A percentile compares a stretch with the other conserved stretches of the same genome.
Conservation (phyloP, 192 early-diverging fungal species). For the Umbelopsis sp. region DNA sequence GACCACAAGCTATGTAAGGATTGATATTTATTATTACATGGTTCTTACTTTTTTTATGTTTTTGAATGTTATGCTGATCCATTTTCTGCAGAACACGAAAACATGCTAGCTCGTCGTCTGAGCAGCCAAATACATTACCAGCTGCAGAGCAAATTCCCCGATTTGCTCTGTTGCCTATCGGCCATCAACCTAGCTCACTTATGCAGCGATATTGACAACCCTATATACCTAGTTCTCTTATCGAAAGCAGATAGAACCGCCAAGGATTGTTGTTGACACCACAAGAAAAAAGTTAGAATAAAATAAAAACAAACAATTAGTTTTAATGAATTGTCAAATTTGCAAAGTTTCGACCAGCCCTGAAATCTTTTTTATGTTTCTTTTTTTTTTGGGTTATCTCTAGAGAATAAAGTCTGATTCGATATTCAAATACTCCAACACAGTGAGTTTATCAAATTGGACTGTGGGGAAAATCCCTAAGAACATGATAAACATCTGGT, state of each 20-base stretch:
- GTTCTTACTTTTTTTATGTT: neutral
- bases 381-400: too few relatives aligned
- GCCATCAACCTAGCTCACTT: constrained; percentile 34
- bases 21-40: neutral
- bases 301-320: too few relatives aligned
- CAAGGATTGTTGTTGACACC: too few relatives aligned
- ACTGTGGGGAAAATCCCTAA: too few relatives aligned
- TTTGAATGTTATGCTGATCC: constrained; percentile 2
- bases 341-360: too few relatives aligned
- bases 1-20: neutral
- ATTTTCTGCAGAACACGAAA: constrained; percentile 22
- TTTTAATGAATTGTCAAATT: too few relatives aligned
- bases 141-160: constrained; percentile 54
- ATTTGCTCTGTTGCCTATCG: constrained; percentile 63
- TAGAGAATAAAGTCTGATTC: too few relatives aligned
- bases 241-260: neutral
- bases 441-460: too few relatives aligned
- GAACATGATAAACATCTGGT: too few relatives aligned
- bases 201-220: neutral
- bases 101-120: constrained; percentile 38
- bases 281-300: too few relatives aligned
- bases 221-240: neutral
- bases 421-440: too few relatives aligned
- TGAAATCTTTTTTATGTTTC: too few relatives aligned
- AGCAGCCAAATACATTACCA: constrained; percentile 60